Percentiles rank a stretch among this genome's conserved stretches.
phyloP scores from a whole-genome alignment of 768 basidiomycete genomes.

The Fibroporia radiculosa region DNA sequence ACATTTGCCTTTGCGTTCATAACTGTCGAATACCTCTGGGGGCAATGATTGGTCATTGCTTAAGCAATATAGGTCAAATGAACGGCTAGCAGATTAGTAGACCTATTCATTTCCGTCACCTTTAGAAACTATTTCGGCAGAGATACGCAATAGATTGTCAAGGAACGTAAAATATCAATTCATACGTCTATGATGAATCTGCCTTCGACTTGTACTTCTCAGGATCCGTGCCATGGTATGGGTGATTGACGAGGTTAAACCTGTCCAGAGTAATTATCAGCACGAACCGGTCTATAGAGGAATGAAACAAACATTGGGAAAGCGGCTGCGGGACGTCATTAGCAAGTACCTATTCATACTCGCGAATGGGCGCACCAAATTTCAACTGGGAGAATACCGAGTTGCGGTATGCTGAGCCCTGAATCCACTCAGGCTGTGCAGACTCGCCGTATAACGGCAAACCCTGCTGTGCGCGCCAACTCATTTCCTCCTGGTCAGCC shows the following conservation, averaged over 20 bases:
- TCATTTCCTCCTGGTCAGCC: slow-evolving; percentile 71
- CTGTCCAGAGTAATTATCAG: slow-evolving; percentile 31
- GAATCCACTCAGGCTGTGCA: slow-evolving; percentile 76
- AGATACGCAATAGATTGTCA: no score
- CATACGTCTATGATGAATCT: slow-evolving; percentile 12
- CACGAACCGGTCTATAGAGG: slow-evolving; percentile 1
- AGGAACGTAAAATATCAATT: no score
- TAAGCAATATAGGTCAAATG: no score
- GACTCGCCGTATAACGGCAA: slow-evolving; percentile 85
- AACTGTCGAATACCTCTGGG: no score
- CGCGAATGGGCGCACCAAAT: slow-evolving; percentile 52
- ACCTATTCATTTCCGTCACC: no score
- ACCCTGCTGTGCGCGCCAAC: slow-evolving; percentile 64
- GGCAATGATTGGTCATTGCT: no score
- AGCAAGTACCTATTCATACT: slow-evolving; percentile 5
- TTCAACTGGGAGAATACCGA: slow-evolving; percentile 92
- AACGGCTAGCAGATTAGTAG: no score
- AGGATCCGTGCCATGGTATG: slow-evolving; percentile 76
- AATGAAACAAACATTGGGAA: slow-evolving; percentile 58
- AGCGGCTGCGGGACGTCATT: slow-evolving; percentile 34
- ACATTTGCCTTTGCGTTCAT: no score
- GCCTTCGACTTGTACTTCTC: slow-evolving; percentile 53
- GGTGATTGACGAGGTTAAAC: slow-evolving; percentile 95
- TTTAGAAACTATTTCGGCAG: no score
- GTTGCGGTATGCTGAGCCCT: slow-evolving; percentile 80